A percentile compares a stretch with the other conserved stretches of the same genome.
These are phyloP conservation scores for Orbilia ellipsospora DNA, from an alignment of 2,329 filamentous ascomycete species.

Conservation along the genomic window DNA sequence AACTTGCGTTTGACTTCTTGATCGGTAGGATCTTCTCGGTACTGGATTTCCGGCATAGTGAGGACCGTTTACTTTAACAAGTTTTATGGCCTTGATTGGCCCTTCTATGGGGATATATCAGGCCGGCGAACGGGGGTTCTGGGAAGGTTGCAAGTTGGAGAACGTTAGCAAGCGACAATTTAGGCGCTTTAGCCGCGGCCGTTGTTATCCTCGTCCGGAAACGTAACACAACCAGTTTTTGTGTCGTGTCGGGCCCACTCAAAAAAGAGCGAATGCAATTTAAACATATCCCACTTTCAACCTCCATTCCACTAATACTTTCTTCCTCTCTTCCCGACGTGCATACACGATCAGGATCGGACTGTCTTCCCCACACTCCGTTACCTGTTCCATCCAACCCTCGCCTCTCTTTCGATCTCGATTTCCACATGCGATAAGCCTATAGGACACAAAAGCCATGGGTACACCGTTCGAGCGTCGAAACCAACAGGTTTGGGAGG, in stretches of 20 bases:
- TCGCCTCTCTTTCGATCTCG: too few species aligned
- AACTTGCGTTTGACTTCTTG: constrained; percentile 73
- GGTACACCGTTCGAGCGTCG: constrained; percentile 58
- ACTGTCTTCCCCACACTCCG: too few species aligned
- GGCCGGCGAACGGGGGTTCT: background rate
- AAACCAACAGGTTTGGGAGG: constrained; percentile 59
- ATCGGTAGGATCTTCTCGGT: constrained; percentile 67
- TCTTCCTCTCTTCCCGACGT: too few species aligned
- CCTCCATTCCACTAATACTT: too few species aligned
- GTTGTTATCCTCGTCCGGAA: constrained; percentile 18
- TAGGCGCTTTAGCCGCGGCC: constrained; percentile 49
- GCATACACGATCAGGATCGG: too few species aligned
- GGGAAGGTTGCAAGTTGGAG: background rate
- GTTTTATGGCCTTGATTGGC: background rate
- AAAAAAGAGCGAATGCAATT: background rate
- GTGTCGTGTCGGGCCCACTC: constrained; percentile 2
- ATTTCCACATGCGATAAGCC: constrained; percentile 29
- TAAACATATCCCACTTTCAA: too few species aligned
- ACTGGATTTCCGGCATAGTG: constrained; percentile 52
- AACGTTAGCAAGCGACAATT: constrained; percentile 16
- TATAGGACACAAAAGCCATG: constrained; percentile 46
- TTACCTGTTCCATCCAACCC: too few species aligned
- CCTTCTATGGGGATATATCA: too few species aligned
- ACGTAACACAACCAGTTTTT: constrained; percentile 9
- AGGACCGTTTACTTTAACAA: background rate